Conservation (phyloP, 257 asterid genomes). For the Solanum chmielewskii region DNA sequence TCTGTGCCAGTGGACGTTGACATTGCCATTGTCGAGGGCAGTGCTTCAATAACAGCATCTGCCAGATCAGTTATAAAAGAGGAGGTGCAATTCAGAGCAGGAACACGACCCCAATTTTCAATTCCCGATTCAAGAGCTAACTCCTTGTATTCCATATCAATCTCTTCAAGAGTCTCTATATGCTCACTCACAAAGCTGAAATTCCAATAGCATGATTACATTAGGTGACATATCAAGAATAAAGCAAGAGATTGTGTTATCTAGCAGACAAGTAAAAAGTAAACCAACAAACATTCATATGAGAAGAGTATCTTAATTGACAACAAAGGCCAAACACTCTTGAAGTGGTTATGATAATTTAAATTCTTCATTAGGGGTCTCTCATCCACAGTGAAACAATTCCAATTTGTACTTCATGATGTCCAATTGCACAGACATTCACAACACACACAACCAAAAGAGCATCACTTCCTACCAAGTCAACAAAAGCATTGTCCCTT, state of each 20-base stretch:
- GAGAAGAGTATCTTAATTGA: too few relatives aligned
- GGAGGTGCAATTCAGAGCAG: conserved; percentile 86
- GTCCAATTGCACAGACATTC: too few relatives aligned
- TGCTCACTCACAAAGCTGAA: conserved; percentile 98
- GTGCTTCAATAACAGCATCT: conserved; percentile 82
- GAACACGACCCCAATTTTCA: conserved; percentile 92
- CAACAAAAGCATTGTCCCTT: neutral
- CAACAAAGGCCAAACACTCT: too few relatives aligned
- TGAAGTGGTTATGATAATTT: too few relatives aligned
- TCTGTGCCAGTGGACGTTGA: conserved; percentile 17
- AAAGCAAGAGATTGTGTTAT: neutral
- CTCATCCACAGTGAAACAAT: too few relatives aligned
- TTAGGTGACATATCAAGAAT: neutral
- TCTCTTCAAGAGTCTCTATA: conserved; percentile 95
- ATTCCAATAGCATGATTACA: neutral
- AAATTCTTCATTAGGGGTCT: too few relatives aligned
- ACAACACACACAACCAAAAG: too few relatives aligned
- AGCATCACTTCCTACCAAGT: neutral
- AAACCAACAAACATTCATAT: neutral
- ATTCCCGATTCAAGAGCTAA: conserved; percentile 85
- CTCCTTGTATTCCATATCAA: conserved; percentile 88
- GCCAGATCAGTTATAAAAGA: conserved; percentile 78
- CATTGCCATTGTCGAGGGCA: conserved; percentile 71
- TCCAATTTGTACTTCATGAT: too few relatives aligned
- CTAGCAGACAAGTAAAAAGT: neutral